Base-by-base conservation (phyloP, 441 rosid species). In the Kokia cookei region DNA sequence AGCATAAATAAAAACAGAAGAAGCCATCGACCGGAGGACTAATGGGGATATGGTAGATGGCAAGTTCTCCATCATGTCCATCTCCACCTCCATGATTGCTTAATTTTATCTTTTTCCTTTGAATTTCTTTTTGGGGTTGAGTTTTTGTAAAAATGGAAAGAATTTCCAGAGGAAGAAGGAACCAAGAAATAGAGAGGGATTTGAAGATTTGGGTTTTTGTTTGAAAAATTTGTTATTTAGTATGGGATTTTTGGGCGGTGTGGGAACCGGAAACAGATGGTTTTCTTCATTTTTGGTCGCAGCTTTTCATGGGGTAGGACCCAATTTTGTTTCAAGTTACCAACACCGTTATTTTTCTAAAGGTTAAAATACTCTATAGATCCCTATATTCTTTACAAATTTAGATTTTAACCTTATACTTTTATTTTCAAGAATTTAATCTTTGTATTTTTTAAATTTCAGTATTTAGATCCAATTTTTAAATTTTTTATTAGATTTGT, bases 1-100 rank as follows among this genome's bases (percentile, higher is more conserved):
- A 50, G 94, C 92, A 40, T 73, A 86, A 73, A 88, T 59, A 26
- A 91, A 79, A 4, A 83, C 26, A 77, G 96, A 77, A 73, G 90
- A 75, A 0, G 85, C 50, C 5, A 88, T 55, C 75, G 87, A 85
- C 63, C 88, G 86, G 73, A 89, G 82, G 76, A 92, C 85, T 61
- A 86, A 65, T 65, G 89, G 88, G 62, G 91, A 83, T 24, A 84
- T 65, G 78, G 85, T 32, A 26, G 81, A 40, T 27, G 90, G 74
- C 3, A 87, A 67, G 76, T 69, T 83, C 62, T 84, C 93, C 85
- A 78, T 72, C 75, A 60, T 69, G 22, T 75, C 69, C 80, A 73
- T 75, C 43, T 53, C 58, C 58, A 53, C 2, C 9, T 45, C 50
- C 50, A 45, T 45, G 3, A 0, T 45, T 14, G 37, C 37, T 32